Percentiles rank a stretch among this genome's conserved stretches.
Evolutionary conservation across 2,329 filamentous ascomycete genomes (phyloP).

Genomic region (Tolypocladium pustulatum): DNA sequence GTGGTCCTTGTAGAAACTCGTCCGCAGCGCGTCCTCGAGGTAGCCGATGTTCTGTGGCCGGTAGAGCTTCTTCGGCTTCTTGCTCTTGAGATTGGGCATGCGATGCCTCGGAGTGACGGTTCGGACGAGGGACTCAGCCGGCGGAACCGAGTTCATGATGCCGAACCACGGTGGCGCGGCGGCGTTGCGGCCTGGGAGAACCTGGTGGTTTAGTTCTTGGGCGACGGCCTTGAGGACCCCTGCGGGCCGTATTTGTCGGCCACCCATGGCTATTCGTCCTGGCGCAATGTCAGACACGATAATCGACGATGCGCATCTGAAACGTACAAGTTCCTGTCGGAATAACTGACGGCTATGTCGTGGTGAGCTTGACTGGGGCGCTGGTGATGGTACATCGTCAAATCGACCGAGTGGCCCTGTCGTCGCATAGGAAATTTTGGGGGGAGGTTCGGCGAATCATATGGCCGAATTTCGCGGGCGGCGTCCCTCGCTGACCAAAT

Average conservation of each 20-base stretch:
- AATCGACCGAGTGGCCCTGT: not conserved
- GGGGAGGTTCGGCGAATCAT: constrained; percentile 11
- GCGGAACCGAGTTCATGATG: constrained; percentile 42
- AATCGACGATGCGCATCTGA: not conserved
- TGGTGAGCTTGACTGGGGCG: not conserved
- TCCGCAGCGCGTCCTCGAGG: constrained; percentile 72
- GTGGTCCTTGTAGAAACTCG: constrained; percentile 82
- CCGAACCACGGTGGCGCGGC: constrained; percentile 38
- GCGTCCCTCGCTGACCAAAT: not conserved
- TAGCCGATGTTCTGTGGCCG: constrained; percentile 69
- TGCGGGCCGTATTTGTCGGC: constrained; percentile 34
- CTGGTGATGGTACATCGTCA: not conserved
- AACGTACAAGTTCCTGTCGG: not conserved
- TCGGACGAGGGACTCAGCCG: constrained; percentile 46
- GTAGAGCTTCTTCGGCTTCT: constrained; percentile 63
- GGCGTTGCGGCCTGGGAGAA: constrained; percentile 21
- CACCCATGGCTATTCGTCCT: constrained; percentile 21
- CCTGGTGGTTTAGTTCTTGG: constrained; percentile 29
- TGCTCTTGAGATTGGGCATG: constrained; percentile 27
- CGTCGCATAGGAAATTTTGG: constrained; percentile 7
- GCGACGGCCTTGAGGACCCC: constrained; percentile 36
- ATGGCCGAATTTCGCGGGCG: constrained; percentile 5
- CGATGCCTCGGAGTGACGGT: constrained; percentile 38
- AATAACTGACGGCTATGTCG: not conserved
- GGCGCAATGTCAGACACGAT: not conserved